These are phyloP conservation scores for Quercus phellos DNA, from an alignment of 331 rosid genomes.

Conservation along the genomic window DNA sequence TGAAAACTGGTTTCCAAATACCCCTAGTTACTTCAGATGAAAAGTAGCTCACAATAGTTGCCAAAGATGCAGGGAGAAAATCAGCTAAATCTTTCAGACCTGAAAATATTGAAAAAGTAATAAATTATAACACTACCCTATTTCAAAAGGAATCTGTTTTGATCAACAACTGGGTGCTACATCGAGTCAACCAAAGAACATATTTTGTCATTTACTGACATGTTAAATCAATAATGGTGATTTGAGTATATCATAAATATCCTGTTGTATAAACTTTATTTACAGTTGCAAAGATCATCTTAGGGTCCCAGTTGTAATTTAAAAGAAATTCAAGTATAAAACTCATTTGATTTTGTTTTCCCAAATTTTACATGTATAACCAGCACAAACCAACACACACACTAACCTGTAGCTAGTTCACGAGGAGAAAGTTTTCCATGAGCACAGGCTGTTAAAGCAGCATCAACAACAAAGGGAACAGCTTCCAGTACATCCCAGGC, in stretches of 20 bases:
- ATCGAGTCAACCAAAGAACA: slow-evolving; percentile 11
- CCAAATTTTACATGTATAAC: background rate
- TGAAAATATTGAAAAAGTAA: slow-evolving; percentile 31
- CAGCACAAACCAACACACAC: background rate
- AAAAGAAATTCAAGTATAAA: background rate
- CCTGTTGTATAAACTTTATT: slow-evolving; percentile 1
- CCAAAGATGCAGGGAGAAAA: slow-evolving; percentile 97
- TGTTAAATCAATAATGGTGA: background rate
- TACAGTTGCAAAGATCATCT: background rate
- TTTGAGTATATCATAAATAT: background rate
- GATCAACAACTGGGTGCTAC: background rate
- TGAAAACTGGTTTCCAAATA: slow-evolving; percentile 88
- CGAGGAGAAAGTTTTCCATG: slow-evolving; percentile 96
- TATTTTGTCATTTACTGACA: slow-evolving; percentile 12
- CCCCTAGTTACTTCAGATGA: slow-evolving; percentile 96
- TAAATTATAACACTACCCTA: background rate
- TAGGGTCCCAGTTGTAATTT: background rate
- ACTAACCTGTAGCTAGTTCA: slow-evolving; percentile 91
- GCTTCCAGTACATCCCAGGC: slow-evolving; percentile 99
- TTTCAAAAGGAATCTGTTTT: background rate
- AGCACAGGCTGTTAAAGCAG: slow-evolving; percentile 97
- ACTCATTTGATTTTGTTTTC: slow-evolving; percentile 7
- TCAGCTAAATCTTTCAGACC: slow-evolving; percentile 98
- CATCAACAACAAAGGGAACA: slow-evolving; percentile 92
- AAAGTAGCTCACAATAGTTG: slow-evolving; percentile 92